phyloP scores from a whole-genome alignment of 2,329 filamentous ascomycete genomes.

The Gliomastix tumulicola region DNA sequence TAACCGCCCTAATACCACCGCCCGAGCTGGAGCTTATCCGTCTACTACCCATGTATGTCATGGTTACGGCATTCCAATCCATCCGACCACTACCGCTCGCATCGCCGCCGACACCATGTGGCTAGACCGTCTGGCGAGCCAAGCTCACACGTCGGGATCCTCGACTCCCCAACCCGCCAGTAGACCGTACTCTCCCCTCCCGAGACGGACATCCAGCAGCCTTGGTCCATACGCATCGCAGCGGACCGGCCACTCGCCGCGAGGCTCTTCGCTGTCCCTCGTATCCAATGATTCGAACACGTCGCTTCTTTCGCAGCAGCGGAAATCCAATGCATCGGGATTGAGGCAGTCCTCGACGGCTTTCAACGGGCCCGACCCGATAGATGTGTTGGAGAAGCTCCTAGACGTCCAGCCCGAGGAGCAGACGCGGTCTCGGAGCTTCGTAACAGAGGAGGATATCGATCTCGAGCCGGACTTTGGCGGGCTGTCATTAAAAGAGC shows the following conservation, averaged over 20 bases:
- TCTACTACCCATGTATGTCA: no score
- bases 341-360: constrained; percentile 51
- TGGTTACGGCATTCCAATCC: no score
- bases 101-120: constrained; percentile 54
- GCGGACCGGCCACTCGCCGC: constrained; percentile 60
- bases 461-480: constrained; percentile 71
- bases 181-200: constrained; percentile 66
- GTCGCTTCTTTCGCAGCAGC: constrained; percentile 62
- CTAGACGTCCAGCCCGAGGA: constrained; percentile 16
- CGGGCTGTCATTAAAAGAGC: constrained; percentile 67
- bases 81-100: no score
- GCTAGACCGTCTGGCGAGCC: constrained; percentile 76
- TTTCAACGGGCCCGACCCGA: constrained; percentile 57
- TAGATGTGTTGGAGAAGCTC: constrained; percentile 57
- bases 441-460: constrained; percentile 44
- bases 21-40: no score
- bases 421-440: no score
- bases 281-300: constrained; percentile 68
- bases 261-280: constrained; percentile 75
- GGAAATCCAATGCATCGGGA: constrained; percentile 60
- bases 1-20: no score
- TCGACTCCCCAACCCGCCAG: constrained; percentile 55
- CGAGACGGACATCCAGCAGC: constrained; percentile 53
- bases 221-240: constrained; percentile 63
- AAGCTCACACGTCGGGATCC: constrained; percentile 51